phyloP scores from a whole-genome alignment of 2,329 filamentous ascomycete species.

The Gliomastix tumulicola region DNA sequence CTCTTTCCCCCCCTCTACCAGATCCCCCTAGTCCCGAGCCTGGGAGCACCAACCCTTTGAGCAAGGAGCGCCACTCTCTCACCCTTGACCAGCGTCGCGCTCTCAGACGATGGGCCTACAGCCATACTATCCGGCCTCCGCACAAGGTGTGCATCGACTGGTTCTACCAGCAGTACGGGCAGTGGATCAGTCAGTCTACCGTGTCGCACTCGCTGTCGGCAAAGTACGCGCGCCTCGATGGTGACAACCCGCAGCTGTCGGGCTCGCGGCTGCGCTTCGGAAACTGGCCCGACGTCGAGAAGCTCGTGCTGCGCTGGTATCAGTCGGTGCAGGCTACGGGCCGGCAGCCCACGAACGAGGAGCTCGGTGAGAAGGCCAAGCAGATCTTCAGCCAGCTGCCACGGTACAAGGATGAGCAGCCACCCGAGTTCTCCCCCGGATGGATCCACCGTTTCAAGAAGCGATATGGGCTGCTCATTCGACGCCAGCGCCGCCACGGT shows the following conservation, averaged over 20 bases:
- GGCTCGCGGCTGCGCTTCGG: constrained; percentile 55
- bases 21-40: too few relatives aligned
- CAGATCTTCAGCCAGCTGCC: constrained; percentile 50
- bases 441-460: constrained; percentile 62
- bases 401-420: constrained; percentile 52
- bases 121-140: constrained; percentile 47
- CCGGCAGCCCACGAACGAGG: constrained; percentile 54
- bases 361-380: constrained; percentile 56
- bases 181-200: constrained; percentile 56
- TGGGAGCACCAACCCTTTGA: too few relatives aligned
- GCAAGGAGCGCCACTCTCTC: constrained; percentile 49
- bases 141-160: constrained; percentile 59
- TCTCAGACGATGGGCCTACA: constrained; percentile 52
- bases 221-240: constrained; percentile 55
- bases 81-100: constrained; percentile 57
- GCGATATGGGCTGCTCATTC: constrained; percentile 50
- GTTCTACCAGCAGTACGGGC: constrained; percentile 51
- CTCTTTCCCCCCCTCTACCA: too few relatives aligned
- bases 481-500: constrained; percentile 47
- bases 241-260: constrained; percentile 52
- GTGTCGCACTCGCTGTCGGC: constrained; percentile 56
- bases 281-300: constrained; percentile 58
- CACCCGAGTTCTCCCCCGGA: constrained; percentile 55
- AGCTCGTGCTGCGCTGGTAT: constrained; percentile 49
- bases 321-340: constrained; percentile 43